Evolutionary conservation across 306 rosid species (phyloP), one percentile per base, ranked within the genome.

Genomic region (Pyrus pyrifolia): DNA sequence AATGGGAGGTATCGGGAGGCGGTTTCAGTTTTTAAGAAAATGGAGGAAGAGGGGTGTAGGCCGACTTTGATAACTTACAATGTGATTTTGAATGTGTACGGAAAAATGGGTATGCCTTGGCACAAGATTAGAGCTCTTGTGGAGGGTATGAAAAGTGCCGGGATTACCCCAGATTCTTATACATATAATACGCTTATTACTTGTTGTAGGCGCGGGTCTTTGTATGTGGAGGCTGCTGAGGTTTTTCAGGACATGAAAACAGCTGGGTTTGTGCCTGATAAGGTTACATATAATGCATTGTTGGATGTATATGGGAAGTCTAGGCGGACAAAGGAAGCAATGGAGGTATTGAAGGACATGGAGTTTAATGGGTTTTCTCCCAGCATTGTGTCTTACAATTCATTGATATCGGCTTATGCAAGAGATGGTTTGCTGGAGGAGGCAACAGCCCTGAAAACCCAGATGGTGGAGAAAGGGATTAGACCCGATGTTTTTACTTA

Each of bases 71-170:
- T 92, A 22, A 92, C 97, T 67, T 95, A 88, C 67, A 92, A 95
- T 79, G 89, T 91, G 70, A 76, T 92, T 35, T 78, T 95, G 82
- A 88, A 89, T 81, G 96, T 92, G 53, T 94, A 87, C 81, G 98
- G 97, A 30, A 95, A 92, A 82, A 89, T 92, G 97, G 96, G 98
- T 4, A 88, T 88, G 91, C 90, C 97, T 82, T 95, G 97, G 97
- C 83, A 87, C 74, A 87, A 77, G 78, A 86, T 87, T 57, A 72
- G 80, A 13, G 81, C 74, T 22, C 85, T 89, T 67, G 71, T 95
- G n/a, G 79, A 86, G 6, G 30, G 80, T 21, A 92, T 92, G 97
- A 92, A 81, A 77, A 46, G 53, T 19, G 72, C 83, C 0, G 89
- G 96, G 74, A 60, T 92, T 86, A 58, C 84, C 70, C 97, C 93